Conservation (phyloP, 106 monocot species). For the Dioscorea zingiberensis region DNA sequence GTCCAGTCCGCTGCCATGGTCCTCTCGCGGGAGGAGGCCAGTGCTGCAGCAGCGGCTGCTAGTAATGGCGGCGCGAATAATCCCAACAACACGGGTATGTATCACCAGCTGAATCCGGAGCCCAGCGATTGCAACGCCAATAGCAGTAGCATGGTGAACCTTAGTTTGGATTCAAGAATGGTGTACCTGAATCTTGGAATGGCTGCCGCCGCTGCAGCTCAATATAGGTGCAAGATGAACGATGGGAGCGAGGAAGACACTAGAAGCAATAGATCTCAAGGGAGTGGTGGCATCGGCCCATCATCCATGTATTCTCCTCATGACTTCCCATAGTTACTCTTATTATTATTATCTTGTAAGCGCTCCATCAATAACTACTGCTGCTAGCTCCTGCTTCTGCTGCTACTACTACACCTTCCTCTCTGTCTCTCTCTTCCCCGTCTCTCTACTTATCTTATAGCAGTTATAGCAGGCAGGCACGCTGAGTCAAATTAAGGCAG, state of each 20-base stretch:
- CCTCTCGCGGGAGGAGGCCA: constrained; percentile 59
- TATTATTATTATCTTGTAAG: constrained; percentile 22
- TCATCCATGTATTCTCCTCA: constrained; percentile 51
- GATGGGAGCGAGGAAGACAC: constrained; percentile 34
- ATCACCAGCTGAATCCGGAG: constrained; percentile 27
- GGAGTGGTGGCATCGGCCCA: constrained; percentile 29
- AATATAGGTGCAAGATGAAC: constrained; percentile 38
- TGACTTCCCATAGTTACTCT: constrained; percentile 35
- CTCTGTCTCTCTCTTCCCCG: not conserved
- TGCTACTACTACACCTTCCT: not conserved
- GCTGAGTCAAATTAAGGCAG: not conserved
- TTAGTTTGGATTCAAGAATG: constrained; percentile 75
- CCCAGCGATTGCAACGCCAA: constrained; percentile 1
- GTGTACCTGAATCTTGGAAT: constrained; percentile 82
- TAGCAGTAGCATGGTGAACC: constrained; percentile 37
- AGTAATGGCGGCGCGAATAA: constrained; percentile 10
- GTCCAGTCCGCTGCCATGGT: constrained; percentile 86
- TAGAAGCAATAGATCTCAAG: constrained; percentile 28
- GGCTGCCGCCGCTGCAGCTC: constrained; percentile 34
- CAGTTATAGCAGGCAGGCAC: not conserved
- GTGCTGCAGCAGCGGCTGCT: not conserved
- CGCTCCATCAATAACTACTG: constrained; percentile 1
- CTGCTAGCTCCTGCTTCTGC: not conserved
- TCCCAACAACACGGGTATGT: constrained; percentile 17
- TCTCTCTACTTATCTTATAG: not conserved